phyloP scores from a whole-genome alignment of 192 early-diverging fungal species.

The Phycomyces nitens region DNA sequence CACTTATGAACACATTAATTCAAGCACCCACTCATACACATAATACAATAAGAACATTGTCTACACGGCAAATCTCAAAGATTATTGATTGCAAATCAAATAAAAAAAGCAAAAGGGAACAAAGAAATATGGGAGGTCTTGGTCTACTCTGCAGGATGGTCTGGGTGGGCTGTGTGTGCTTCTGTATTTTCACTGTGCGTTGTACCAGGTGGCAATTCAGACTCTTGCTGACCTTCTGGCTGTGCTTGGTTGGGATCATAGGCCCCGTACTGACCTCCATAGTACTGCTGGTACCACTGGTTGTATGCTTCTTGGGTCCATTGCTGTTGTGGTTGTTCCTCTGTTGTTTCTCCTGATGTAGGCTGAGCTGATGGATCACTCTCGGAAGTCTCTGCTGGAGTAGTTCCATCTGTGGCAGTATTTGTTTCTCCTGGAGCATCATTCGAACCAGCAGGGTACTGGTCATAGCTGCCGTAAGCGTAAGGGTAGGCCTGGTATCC shows the following conservation, averaged over 20 bases:
- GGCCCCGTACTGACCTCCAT: slow-evolving; percentile 15
- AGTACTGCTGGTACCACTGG: slow-evolving; percentile 48
- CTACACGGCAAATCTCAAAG: too few species aligned
- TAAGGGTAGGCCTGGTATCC: slow-evolving; percentile 9
- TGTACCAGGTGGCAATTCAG: slow-evolving; percentile 6
- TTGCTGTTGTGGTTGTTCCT: neutral
- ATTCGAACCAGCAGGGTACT: slow-evolving; percentile 1
- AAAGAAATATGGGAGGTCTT: slow-evolving; percentile 43
- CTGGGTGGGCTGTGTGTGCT: neutral
- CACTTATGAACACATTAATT: too few species aligned
- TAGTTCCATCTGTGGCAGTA: neutral
- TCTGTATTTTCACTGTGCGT: slow-evolving; percentile 40
- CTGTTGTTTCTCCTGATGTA: slow-evolving; percentile 25
- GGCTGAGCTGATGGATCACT: slow-evolving; percentile 29
- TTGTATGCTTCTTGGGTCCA: slow-evolving; percentile 38
- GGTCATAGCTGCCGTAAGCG: slow-evolving; percentile 6
- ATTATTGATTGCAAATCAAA: too few species aligned
- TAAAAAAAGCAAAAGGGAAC: slow-evolving; percentile 3
- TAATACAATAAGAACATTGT: too few species aligned
- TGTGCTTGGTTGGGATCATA: slow-evolving; percentile 11
- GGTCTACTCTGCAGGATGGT: neutral
- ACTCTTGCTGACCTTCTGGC: neutral
- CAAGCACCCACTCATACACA: too few species aligned
- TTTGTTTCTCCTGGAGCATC: neutral
- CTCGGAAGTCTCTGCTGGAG: slow-evolving; percentile 8